phyloP scores from a whole-genome alignment of 2,329 filamentous ascomycete species.

The Dothiorella sarmentorum region DNA sequence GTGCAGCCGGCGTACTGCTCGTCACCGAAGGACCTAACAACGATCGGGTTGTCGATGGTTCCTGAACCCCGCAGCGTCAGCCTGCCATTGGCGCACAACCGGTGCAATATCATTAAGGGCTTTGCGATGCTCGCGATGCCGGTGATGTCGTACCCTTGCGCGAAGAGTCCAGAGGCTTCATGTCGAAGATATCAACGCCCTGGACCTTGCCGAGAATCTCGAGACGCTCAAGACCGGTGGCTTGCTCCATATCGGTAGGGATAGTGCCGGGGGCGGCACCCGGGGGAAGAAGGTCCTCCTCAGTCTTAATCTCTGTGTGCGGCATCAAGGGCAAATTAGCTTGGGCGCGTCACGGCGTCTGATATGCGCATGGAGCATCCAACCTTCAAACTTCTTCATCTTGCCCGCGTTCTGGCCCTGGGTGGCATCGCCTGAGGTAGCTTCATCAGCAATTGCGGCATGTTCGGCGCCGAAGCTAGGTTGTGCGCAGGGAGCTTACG shows the following conservation, averaged over 20 bases:
- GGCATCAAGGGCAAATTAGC: slow-evolving; percentile 26
- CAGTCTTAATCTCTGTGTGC: slow-evolving; percentile 70
- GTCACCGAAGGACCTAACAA: slow-evolving; percentile 85
- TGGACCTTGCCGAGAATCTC: slow-evolving; percentile 99
- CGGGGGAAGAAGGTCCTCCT: slow-evolving; percentile 79
- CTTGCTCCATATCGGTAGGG: slow-evolving; percentile 90
- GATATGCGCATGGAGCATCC: slow-evolving; percentile 25
- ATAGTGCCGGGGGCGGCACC: slow-evolving; percentile 80
- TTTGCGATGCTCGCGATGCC: neutral
- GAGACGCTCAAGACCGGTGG: slow-evolving; percentile 96
- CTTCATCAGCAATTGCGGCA: slow-evolving; percentile 32
- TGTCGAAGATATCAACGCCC: slow-evolving; percentile 96
- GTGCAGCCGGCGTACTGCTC: slow-evolving; percentile 98
- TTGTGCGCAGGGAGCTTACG: slow-evolving; percentile 35
- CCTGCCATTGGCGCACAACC: neutral
- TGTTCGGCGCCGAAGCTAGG: slow-evolving; percentile 28
- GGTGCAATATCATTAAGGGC: neutral
- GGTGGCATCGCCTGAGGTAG: slow-evolving; percentile 32
- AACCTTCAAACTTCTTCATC: slow-evolving; percentile 48
- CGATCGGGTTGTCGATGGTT: slow-evolving; percentile 80
- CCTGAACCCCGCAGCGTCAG: slow-evolving; percentile 48
- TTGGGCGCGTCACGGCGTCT: slow-evolving; percentile 17
- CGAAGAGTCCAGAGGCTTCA: slow-evolving; percentile 90
- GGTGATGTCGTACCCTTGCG: slow-evolving; percentile 63
- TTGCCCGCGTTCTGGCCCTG: slow-evolving; percentile 36